Percentiles rank a stretch among this genome's conserved stretches.
phyloP scores from a whole-genome alignment of 129 eudicot genomes.

The Centrapalus pauciflorus region DNA sequence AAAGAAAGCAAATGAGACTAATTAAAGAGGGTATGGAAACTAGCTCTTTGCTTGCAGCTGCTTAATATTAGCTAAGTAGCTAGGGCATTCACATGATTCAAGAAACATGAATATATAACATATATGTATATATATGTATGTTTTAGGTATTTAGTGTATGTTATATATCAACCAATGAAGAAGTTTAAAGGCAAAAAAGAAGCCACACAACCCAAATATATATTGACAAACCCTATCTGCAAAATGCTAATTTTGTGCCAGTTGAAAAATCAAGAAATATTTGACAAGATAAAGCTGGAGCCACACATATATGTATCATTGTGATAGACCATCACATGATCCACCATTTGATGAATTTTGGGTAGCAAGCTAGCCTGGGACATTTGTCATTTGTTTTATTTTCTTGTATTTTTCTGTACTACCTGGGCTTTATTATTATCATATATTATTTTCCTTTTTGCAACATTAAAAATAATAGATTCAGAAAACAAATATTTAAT shows the following conservation, averaged over 20 bases:
- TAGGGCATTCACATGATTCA: slow-evolving; percentile 52
- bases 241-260: slow-evolving; percentile 26
- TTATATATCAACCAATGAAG: slow-evolving; percentile 33
- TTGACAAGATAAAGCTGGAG: slow-evolving; percentile 26
- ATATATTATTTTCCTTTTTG: no score
- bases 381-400: slow-evolving; percentile 13
- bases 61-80: no score
- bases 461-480: background rate
- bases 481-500: background rate
- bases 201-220: slow-evolving; percentile 32
- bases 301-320: slow-evolving; percentile 34
- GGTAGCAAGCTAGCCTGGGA: background rate
- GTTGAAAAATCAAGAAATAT: slow-evolving; percentile 21
- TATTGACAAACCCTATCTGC: slow-evolving; percentile 42
- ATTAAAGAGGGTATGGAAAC: slow-evolving; percentile 19
- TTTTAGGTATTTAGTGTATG: slow-evolving; percentile 8
- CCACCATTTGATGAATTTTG: slow-evolving; percentile 19
- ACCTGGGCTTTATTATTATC: slow-evolving; percentile 6
- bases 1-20: slow-evolving; percentile 15
- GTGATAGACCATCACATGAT: slow-evolving; percentile 38
- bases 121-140: slow-evolving; percentile 8
- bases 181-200: slow-evolving; percentile 48
- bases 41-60: slow-evolving; percentile 27
- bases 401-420: background rate
- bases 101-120: slow-evolving; percentile 29